phyloP scores from a whole-genome alignment of 2,329 filamentous ascomycete genomes.

The Berkeleyomyces rouxiae region DNA sequence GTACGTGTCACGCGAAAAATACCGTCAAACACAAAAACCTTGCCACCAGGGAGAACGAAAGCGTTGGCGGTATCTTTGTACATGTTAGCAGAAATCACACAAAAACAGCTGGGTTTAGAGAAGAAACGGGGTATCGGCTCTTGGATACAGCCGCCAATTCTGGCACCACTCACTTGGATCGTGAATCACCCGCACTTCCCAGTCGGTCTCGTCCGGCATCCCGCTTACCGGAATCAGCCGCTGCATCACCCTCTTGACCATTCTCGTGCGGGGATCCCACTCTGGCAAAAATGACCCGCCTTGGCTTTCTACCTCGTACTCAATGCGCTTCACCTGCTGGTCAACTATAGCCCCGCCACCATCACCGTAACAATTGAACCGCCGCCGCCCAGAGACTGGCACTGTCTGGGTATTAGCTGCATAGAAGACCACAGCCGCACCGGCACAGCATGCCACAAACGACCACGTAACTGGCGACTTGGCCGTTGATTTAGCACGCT shows the following conservation, averaged over 20 bases:
- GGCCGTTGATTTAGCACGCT: conserved; percentile 20
- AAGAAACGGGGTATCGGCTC: background rate
- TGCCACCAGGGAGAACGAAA: conserved; percentile 62
- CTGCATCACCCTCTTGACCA: conserved; percentile 48
- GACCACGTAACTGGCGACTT: conserved; percentile 24
- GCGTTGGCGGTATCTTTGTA: conserved; percentile 44
- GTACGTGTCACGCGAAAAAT: conserved; percentile 49
- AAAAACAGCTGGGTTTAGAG: background rate
- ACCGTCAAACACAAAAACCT: conserved; percentile 65
- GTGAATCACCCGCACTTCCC: conserved; percentile 65
- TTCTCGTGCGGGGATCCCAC: conserved; percentile 33
- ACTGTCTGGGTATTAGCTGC: conserved; percentile 54
- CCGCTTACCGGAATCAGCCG: conserved; percentile 52
- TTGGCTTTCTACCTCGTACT: conserved; percentile 35
- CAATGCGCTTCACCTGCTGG: conserved; percentile 38
- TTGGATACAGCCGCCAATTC: background rate
- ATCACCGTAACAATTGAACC: conserved; percentile 54
- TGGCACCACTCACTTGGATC: conserved; percentile 28
- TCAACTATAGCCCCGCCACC: conserved; percentile 30
- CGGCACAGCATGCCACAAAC: conserved; percentile 25
- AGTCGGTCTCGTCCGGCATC: conserved; percentile 34
- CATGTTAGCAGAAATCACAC: background rate
- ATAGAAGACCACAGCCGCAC: conserved; percentile 42
- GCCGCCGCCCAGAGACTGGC: conserved; percentile 50
- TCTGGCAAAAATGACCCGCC: conserved; percentile 39